Conservation (phyloP, 305 asterid genomes). For the Solanum aculeatissimum region DNA sequence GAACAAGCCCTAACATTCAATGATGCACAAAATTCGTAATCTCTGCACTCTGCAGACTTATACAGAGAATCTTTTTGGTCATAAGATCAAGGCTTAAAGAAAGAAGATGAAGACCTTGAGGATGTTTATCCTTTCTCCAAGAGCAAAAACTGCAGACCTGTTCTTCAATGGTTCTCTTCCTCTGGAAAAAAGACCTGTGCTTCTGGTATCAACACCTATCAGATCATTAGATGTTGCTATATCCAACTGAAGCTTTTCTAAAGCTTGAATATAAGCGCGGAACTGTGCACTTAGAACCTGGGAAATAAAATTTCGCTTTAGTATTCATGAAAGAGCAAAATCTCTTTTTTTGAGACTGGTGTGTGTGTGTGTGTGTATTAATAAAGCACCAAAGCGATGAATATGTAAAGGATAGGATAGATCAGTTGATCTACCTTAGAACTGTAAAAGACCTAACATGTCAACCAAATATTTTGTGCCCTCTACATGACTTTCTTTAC, state of each 20-base stretch:
- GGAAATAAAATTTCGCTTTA: slow-evolving; percentile 2
- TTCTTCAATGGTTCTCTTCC: slow-evolving; percentile 98
- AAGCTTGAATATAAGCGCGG: slow-evolving; percentile 96
- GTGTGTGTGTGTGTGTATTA: background rate
- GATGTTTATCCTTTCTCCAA: slow-evolving; percentile 93
- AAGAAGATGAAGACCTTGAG: slow-evolving; percentile 54
- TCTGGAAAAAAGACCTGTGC: slow-evolving; percentile 79
- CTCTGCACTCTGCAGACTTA: background rate
- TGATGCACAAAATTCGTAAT: background rate
- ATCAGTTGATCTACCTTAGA: background rate
- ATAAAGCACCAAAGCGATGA: background rate
- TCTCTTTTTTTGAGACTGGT: background rate
- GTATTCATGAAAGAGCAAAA: background rate
- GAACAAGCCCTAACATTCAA: background rate
- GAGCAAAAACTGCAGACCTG: slow-evolving; percentile 94
- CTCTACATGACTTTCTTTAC: background rate
- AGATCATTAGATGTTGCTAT: slow-evolving; percentile 94
- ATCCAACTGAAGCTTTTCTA: slow-evolving; percentile 95
- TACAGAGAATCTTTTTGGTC: background rate
- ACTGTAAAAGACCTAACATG: background rate
- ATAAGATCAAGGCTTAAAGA: background rate
- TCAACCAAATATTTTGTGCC: background rate
- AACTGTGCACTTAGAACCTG: slow-evolving; percentile 92
- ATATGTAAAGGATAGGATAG: background rate
- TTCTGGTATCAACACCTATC: slow-evolving; percentile 95